A percentile compares a stretch with the other conserved stretches of the same genome.
Conservation (phyloP, 2,329 filamentous ascomycete genomes). For the Kalmusia sp. region DNA sequence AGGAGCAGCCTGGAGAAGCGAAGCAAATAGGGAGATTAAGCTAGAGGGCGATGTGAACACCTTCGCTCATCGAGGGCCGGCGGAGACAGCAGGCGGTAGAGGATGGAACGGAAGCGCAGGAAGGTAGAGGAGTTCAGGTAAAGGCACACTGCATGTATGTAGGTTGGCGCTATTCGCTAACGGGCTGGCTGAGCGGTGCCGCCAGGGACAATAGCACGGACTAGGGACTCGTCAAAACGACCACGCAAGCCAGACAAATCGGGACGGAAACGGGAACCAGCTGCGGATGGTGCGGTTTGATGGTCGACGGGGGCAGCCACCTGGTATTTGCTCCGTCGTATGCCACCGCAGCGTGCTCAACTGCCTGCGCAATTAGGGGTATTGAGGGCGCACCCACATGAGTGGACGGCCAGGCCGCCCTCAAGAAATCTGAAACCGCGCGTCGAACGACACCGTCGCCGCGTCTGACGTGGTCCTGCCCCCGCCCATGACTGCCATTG, state of each 20-base stretch:
- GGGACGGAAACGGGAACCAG: constrained; percentile 2
- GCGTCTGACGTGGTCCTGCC: constrained; percentile 4
- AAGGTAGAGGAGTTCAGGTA: constrained; percentile 7
- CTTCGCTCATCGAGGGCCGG: constrained; percentile 31
- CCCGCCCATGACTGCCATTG: constrained; percentile 5
- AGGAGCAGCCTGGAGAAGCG: constrained; percentile 43
- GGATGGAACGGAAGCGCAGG: constrained; percentile 20
- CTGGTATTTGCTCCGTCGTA: constrained; percentile 1
- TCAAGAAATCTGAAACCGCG: too few species aligned
- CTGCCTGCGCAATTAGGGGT: constrained; percentile 7
- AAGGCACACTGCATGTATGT: constrained; percentile 4
- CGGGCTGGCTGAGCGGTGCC: background rate
- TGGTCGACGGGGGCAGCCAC: background rate
- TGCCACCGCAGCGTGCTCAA: background rate
- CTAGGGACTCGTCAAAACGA: background rate
- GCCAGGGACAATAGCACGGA: constrained; percentile 1
- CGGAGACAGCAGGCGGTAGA: constrained; percentile 18
- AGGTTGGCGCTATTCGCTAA: constrained; percentile 8
- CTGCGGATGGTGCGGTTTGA: constrained; percentile 1
- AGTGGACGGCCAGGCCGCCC: too few species aligned
- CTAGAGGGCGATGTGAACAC: constrained; percentile 36
- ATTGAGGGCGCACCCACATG: background rate
- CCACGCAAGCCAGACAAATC: constrained; percentile 1
- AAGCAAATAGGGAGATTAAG: constrained; percentile 40
- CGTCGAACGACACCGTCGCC: constrained; percentile 10